phyloP scores from a whole-genome alignment of 225 moss, liverwort and hornwort genomes.

The Thuidium tamariscinum region DNA sequence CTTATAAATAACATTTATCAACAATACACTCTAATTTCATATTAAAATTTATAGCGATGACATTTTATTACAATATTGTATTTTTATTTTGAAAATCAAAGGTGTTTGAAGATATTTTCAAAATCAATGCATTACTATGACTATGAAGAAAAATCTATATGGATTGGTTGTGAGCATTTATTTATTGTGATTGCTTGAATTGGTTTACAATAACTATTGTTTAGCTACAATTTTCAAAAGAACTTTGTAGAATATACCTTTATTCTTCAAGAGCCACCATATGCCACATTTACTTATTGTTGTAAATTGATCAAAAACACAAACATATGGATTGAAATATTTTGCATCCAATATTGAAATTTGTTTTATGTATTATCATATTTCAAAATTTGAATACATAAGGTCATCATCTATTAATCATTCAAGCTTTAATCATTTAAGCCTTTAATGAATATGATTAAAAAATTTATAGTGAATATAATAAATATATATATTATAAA shows the following conservation, averaged over 20 bases:
- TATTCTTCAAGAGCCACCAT: not conserved
- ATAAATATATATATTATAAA: no score
- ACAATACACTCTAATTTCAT: rapidly evolving
- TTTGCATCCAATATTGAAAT: not conserved
- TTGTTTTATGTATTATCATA: no score
- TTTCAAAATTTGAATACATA: not conserved
- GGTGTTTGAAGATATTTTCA: no score
- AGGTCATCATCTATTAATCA: not conserved
- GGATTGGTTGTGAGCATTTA: not conserved
- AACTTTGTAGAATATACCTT: not conserved
- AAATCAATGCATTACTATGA: not conserved
- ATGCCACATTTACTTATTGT: not conserved
- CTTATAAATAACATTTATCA: not conserved
- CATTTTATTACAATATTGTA: not conserved
- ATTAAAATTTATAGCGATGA: rapidly evolving
- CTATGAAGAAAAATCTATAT: not conserved
- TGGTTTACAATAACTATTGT: not conserved
- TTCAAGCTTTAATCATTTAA: not conserved
- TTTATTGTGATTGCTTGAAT: not conserved
- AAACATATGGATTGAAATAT: not conserved
- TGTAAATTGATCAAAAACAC: not conserved
- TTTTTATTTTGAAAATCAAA: not conserved
- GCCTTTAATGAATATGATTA: no score
- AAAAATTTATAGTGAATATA: no score
- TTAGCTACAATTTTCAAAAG: not conserved